Evolutionary conservation across 1,284 basidiomycete genomes (phyloP).

Genomic region (Agaricales sp.): DNA sequence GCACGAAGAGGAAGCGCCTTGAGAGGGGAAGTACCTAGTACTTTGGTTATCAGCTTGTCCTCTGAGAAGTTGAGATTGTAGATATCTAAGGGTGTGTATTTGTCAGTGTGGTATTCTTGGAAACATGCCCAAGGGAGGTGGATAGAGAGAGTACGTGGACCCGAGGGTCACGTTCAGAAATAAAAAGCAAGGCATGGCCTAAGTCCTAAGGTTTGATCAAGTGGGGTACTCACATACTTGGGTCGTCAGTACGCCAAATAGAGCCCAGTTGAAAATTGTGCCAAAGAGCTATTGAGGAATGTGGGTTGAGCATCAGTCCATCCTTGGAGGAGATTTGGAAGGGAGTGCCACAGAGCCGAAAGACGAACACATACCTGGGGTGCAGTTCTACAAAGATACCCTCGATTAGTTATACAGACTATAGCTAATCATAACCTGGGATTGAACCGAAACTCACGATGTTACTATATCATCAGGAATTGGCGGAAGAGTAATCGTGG

Average conservation of each 20-base stretch:
- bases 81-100: background rate
- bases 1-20: too few species aligned
- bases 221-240: conserved; percentile 1
- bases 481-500: too few species aligned
- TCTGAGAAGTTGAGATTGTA: background rate
- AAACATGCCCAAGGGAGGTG: background rate
- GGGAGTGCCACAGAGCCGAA: too few species aligned
- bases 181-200: too few species aligned
- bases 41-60: background rate
- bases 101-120: background rate
- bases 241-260: background rate
- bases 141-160: too few species aligned
- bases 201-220: too few species aligned
- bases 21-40: background rate
- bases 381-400: background rate
- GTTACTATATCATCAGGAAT: background rate
- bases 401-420: background rate
- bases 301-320: background rate
- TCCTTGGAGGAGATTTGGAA: background rate
- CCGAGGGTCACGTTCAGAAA: too few species aligned
- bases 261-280: background rate
- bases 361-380: background rate
- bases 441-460: background rate
- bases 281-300: background rate
- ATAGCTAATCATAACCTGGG: background rate